Conservation (phyloP, 2,329 filamentous ascomycete genomes). For the Colletotrichum truncatum region DNA sequence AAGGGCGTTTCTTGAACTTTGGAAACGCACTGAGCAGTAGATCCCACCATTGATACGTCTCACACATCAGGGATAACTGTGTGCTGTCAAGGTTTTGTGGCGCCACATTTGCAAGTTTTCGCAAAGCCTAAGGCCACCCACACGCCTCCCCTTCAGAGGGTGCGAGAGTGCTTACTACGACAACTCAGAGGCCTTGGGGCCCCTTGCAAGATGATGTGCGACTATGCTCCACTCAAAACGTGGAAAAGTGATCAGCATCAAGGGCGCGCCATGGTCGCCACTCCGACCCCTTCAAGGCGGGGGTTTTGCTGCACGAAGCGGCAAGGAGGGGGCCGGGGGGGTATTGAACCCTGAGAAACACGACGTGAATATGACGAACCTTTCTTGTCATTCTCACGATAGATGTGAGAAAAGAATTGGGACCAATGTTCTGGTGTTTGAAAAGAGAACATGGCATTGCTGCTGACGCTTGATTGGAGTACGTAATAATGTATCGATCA, state of each 20-base stretch:
- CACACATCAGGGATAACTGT: not conserved
- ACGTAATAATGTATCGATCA: too few relatives aligned
- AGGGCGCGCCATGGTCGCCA: not conserved
- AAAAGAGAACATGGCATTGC: too few relatives aligned
- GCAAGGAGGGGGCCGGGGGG: too few relatives aligned
- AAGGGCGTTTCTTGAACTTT: not conserved
- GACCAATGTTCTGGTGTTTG: too few relatives aligned
- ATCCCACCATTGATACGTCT: not conserved
- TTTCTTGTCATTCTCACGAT: not conserved
- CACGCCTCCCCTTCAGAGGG: not conserved
- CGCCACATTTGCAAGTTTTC: not conserved
- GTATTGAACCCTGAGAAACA: not conserved
- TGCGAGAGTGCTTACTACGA: not conserved
- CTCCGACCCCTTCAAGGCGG: not conserved
- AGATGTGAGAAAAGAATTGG: too few relatives aligned
- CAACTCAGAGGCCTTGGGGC: too few relatives aligned
- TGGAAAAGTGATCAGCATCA: not conserved
- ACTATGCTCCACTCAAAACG: not conserved
- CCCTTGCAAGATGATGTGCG: not conserved
- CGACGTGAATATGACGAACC: not conserved
- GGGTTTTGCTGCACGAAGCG: not conserved
- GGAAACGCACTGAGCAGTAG: not conserved
- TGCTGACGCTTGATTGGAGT: too few relatives aligned
- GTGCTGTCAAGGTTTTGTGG: slow-evolving; percentile 4
- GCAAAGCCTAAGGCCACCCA: not conserved